These are phyloP conservation scores for Rhododendron kiyosumense DNA, from an alignment of 148 eudicot genomes.

Conservation along the genomic window DNA sequence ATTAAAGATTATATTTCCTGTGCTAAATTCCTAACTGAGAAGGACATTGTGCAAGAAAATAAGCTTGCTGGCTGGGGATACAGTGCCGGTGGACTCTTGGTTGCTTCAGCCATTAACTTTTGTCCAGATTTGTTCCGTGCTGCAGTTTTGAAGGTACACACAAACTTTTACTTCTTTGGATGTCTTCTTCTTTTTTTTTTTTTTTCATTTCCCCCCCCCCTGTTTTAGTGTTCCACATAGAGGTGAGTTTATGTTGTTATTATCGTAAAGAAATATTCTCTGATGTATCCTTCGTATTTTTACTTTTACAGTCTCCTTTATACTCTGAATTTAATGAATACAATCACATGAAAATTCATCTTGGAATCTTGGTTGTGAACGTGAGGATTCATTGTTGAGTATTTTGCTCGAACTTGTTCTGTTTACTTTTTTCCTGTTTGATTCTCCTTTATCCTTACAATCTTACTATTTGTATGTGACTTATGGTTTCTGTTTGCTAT, in stretches of 20 bases:
- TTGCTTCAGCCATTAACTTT: slow-evolving; percentile 80
- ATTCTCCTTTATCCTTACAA: neutral
- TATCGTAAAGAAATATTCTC: neutral
- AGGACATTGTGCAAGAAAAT: slow-evolving; percentile 57
- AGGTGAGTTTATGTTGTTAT: neutral
- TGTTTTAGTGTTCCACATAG: neutral
- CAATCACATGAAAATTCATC: neutral
- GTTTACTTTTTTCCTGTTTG: neutral
- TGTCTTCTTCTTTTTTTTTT: neutral
- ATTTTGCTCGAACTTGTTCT: neutral
- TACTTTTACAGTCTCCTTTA: neutral
- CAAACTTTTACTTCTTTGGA: neutral
- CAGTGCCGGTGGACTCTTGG: slow-evolving; percentile 94
- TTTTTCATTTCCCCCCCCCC: neutral
- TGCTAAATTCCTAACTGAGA: slow-evolving; percentile 70
- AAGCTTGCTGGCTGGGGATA: slow-evolving; percentile 97
- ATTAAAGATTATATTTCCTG: slow-evolving; percentile 68
- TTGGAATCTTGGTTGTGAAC: neutral
- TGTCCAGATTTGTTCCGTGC: slow-evolving; percentile 78
- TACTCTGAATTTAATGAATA: neutral
- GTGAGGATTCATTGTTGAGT: neutral
- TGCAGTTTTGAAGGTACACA: slow-evolving; percentile 74
- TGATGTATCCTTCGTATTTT: neutral
- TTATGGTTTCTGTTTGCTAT: slow-evolving; percentile 12
- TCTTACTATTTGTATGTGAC: neutral